phyloP scores from a whole-genome alignment of 108 stramenopile genomes.

The Aurantiochytrium sp. region DNA sequence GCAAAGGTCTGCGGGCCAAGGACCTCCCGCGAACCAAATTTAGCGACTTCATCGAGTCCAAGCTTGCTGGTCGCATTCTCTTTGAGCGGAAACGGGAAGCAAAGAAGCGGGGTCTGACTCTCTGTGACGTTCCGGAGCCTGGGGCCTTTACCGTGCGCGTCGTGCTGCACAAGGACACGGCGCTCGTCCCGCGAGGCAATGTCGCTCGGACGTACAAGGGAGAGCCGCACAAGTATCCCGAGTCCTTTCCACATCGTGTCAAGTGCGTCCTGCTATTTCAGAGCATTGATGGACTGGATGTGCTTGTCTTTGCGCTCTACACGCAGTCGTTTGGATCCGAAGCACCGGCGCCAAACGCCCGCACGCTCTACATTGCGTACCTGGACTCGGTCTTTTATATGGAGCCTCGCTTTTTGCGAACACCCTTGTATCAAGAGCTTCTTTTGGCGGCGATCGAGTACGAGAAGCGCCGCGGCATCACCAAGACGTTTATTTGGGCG shows the following conservation, averaged over 20 bases:
- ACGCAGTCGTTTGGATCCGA: constrained; percentile 89
- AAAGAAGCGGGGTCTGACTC: background rate
- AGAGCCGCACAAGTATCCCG: constrained; percentile 43
- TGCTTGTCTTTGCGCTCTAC: constrained; percentile 89
- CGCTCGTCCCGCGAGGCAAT: background rate
- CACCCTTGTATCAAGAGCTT: constrained; percentile 74
- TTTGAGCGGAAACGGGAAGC: background rate
- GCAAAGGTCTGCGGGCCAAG: background rate
- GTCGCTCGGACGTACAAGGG: background rate
- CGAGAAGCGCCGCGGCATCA: constrained; percentile 82
- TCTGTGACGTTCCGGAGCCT: background rate
- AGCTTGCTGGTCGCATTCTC: background rate
- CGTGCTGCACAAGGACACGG: background rate
- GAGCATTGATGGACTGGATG: constrained; percentile 84
- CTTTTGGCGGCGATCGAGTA: constrained; percentile 80
- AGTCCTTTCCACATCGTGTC: constrained; percentile 71
- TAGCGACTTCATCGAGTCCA: background rate
- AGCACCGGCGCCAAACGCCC: constrained; percentile 79
- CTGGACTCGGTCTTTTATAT: constrained; percentile 90
- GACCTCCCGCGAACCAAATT: background rate
- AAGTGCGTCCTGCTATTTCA: constrained; percentile 88
- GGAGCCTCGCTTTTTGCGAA: constrained; percentile 68
- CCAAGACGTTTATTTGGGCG: constrained; percentile 94
- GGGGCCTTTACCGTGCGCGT: background rate
- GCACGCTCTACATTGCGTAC: constrained; percentile 87